phyloP scores from a whole-genome alignment of 305 asterid genomes.

The Fraxinus baroniana region DNA sequence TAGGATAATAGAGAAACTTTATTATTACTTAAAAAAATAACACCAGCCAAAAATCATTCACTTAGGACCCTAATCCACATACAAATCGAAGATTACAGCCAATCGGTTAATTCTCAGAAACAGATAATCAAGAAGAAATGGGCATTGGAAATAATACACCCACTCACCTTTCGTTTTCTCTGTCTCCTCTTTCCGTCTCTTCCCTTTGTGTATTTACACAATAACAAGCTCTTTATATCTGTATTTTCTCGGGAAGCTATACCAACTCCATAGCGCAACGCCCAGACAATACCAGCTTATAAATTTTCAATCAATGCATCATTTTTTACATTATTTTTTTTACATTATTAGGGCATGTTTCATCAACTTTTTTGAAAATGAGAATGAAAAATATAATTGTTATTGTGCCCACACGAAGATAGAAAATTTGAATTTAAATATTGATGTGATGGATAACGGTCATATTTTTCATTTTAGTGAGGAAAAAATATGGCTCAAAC shows the following conservation, averaged over 20 bases:
- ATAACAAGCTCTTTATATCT: neutral
- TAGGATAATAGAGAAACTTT: neutral
- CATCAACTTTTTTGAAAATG: too few species aligned
- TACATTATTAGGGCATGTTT: too few species aligned
- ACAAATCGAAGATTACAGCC: neutral
- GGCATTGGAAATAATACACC: neutral
- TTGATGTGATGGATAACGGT: too few species aligned
- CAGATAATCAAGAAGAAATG: neutral
- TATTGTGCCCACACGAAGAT: too few species aligned
- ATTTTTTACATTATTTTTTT: too few species aligned
- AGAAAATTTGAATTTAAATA: too few species aligned
- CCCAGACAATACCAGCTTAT: neutral
- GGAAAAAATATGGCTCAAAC: too few species aligned
- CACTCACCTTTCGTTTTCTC: neutral
- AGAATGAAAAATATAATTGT: too few species aligned
- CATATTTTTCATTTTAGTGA: too few species aligned
- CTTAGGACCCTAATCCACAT: neutral
- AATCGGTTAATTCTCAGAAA: neutral
- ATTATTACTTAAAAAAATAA: neutral
- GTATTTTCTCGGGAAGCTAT: neutral
- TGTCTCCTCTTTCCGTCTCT: neutral
- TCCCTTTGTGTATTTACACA: neutral
- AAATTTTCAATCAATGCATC: too few species aligned
- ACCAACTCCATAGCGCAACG: neutral
- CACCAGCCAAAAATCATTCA: neutral